These are phyloP conservation scores for Corchorus capsularis DNA, from an alignment of 345 rosid species.

Conservation along the genomic window DNA sequence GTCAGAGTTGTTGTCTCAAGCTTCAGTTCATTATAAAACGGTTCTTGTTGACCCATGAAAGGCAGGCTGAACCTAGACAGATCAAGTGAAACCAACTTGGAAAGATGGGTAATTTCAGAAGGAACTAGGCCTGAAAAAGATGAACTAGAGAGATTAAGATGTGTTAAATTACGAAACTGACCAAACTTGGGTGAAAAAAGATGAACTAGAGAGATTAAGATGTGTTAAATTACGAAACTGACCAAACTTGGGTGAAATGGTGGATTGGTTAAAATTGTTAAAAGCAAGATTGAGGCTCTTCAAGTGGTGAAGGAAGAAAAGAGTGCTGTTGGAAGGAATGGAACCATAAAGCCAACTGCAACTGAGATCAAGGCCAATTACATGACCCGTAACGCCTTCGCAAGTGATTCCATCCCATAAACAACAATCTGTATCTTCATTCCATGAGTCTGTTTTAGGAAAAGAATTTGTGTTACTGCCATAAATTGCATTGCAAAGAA, in stretches of 20 bases:
- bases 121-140: constrained; percentile 19
- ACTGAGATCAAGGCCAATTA: too few species aligned
- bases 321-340: constrained; percentile 8
- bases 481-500: too few species aligned
- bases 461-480: neutral
- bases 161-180: neutral
- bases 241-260: constrained; percentile 8
- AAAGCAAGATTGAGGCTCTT: constrained; percentile 30
- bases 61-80: constrained; percentile 9
- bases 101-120: constrained; percentile 9
- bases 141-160: constrained; percentile 18
- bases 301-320: constrained; percentile 25
- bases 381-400: too few species aligned
- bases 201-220: constrained; percentile 15
- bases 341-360: constrained; percentile 18
- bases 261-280: constrained; percentile 27
- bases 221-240: constrained; percentile 4
- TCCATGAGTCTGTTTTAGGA: constrained; percentile 24
- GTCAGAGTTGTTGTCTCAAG: neutral
- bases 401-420: neutral
- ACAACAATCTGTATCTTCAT: constrained; percentile 28
- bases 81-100: constrained; percentile 23
- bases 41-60: neutral
- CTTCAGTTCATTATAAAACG: neutral
- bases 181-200: constrained; percentile 23